These are phyloP conservation scores for Combretum micranthum DNA, from an alignment of 345 rosid species.

Conservation along the genomic window DNA sequence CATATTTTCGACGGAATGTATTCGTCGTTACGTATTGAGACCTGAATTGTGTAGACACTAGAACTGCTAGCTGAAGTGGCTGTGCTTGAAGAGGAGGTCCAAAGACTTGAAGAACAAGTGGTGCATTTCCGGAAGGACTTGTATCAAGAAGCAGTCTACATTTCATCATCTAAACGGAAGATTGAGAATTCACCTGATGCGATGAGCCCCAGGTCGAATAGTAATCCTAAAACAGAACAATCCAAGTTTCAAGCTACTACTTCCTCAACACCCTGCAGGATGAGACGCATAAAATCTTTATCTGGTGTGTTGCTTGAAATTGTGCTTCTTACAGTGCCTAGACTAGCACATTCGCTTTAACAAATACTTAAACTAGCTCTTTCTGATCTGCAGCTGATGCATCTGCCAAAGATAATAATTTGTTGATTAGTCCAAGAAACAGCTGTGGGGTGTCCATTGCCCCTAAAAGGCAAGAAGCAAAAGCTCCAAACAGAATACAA, in stretches of 20 bases:
- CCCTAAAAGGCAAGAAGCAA: conserved; percentile 21
- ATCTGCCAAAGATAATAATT: no score
- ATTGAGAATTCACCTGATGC: conserved; percentile 25
- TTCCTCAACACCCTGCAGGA: neutral
- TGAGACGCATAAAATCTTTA: conserved; percentile 16
- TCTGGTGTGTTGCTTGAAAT: conserved; percentile 24
- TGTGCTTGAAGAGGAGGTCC: conserved; percentile 84
- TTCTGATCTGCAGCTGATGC: no score
- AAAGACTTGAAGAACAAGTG: conserved; percentile 72
- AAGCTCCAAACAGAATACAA: conserved; percentile 28
- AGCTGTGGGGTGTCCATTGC: conserved; percentile 21
- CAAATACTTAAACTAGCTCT: no score
- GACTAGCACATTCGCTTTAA: no score
- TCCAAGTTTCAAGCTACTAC: conserved; percentile 10
- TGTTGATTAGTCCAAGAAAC: neutral
- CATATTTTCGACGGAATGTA: neutral
- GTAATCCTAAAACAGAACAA: conserved; percentile 23
- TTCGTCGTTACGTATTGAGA: conserved; percentile 5
- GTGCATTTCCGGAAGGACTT: conserved; percentile 63
- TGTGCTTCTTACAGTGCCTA: neutral
- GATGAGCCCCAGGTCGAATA: conserved; percentile 14
- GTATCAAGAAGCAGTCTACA: conserved; percentile 65
- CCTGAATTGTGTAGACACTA: conserved; percentile 42
- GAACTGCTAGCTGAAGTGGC: conserved; percentile 97
- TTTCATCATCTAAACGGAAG: conserved; percentile 50